phyloP scores from a whole-genome alignment of 352 stramenopile genomes.

The Phytophthora chlamydospora region DNA sequence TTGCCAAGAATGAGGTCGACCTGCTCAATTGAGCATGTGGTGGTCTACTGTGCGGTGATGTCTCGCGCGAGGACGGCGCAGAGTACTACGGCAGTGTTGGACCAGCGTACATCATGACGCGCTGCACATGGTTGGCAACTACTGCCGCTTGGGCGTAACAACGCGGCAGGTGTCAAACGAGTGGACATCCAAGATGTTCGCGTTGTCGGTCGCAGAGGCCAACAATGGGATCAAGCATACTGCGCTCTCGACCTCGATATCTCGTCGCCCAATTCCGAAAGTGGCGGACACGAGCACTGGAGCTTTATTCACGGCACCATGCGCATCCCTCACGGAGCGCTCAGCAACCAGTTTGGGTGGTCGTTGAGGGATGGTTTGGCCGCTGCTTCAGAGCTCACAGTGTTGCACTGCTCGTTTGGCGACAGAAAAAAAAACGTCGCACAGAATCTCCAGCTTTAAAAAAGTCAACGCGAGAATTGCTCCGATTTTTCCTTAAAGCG shows the following conservation, averaged over 20 bases:
- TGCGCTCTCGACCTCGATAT: slow-evolving; percentile 45
- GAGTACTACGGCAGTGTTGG: slow-evolving; percentile 55
- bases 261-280: no score
- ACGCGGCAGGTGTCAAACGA: slow-evolving; percentile 39
- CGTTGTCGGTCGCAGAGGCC: slow-evolving; percentile 47
- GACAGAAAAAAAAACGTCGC: no score
- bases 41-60: slow-evolving; percentile 35
- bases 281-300: no score
- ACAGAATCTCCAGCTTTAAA: no score
- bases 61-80: slow-evolving; percentile 37
- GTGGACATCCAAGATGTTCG: slow-evolving; percentile 72
- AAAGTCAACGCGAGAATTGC: no score
- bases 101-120: slow-evolving; percentile 67
- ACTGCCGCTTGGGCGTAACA: slow-evolving; percentile 49
- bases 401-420: no score
- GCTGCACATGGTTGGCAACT: slow-evolving; percentile 52
- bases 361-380: no score
- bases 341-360: no score
- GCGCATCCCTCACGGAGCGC: no score
- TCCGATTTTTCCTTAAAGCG: no score
- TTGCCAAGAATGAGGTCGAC: slow-evolving; percentile 21
- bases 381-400: no score
- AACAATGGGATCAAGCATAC: slow-evolving; percentile 67
- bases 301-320: no score
- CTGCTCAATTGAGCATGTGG: slow-evolving; percentile 42